Base-by-base conservation (phyloP, 2,329 filamentous ascomycete genomes). In the Fusarium domesticum region DNA sequence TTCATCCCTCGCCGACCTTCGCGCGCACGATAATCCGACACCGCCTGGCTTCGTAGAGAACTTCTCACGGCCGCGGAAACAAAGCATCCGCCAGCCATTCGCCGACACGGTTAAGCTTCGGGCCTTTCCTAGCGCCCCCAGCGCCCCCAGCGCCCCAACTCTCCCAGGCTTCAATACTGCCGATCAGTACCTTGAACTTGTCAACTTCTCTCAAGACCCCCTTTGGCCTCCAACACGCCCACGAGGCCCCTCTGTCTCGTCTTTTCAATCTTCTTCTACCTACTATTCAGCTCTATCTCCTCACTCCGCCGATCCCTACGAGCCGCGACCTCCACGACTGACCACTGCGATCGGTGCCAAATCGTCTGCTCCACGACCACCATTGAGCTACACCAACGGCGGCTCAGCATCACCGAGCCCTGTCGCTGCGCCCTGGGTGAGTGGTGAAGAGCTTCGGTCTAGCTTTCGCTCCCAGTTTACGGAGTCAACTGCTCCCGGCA, bases 31-130 rank as follows among this genome's bases (percentile, higher is more conserved):
- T 37, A 61, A 58, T 40, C 64, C 67, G 52, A 58, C 62, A 36
- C 66, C 77, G 30, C 58, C 62, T 11, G 14, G 14, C 14, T 28
- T 28, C 35, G 68, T 78, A 35, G 74, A 75, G 56, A 82, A 82
- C 62, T 82, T 82, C 60, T 82, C 78, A n/a, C 71, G 78, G 31
- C 78, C 78, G 33, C 70, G 78, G 45, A 78, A 78, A 48, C 66
- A 70, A 31, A 81, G 78, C 59, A 69, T 77, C 47, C 70, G 70
- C 43, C 73, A 74, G 48, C 59, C 68, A 39, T 60, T 63, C 35
- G 55, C 61, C 37, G 70, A 72, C 23, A 53, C 60, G 35, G 49
- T 58, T 47, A 66, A 61, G 35, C 53, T 62, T 30, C 64, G 61
- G 35, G 59, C 57, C 19, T 41, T 35, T 41, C 51, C 51, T 31